Evolutionary conservation across 2,329 filamentous ascomycete genomes (phyloP).

Genomic region (Neofusicoccum parvum): DNA sequence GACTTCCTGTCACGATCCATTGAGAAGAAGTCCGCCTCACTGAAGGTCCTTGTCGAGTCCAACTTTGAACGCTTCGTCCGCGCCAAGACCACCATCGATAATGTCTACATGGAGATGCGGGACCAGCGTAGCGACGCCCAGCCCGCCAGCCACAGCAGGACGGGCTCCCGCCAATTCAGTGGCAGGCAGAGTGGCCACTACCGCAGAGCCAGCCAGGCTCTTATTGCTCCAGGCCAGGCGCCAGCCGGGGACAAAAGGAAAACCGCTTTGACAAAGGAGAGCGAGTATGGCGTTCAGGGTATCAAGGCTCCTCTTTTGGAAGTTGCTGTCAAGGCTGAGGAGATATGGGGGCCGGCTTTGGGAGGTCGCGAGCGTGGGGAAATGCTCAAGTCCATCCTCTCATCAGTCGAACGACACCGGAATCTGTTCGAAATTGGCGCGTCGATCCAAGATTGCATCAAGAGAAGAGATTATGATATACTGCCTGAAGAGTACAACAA

Average conservation of each 20-base stretch:
- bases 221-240: constrained; percentile 35
- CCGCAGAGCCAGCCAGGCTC: constrained; percentile 49
- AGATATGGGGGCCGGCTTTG: constrained; percentile 94
- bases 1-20: constrained; percentile 88
- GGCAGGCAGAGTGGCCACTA: constrained; percentile 44
- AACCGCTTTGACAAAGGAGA: constrained; percentile 90
- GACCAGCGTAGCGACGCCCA: constrained; percentile 63
- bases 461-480: constrained; percentile 85
- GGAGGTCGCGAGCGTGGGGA: constrained; percentile 91
- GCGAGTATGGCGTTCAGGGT: constrained; percentile 49
- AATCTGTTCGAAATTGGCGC: constrained; percentile 81
- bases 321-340: constrained; percentile 90
- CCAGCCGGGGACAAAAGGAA: constrained; percentile 66
- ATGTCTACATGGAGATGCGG: constrained; percentile 96
- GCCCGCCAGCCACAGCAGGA: constrained; percentile 37
- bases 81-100: constrained; percentile 96
- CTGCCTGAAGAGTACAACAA: constrained; percentile 84
- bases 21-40: constrained; percentile 93
- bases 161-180: constrained; percentile 63
- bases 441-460: constrained; percentile 79
- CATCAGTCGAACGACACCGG: constrained; percentile 75
- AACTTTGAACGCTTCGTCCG: constrained; percentile 98
- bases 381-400: constrained; percentile 75
- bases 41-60: constrained; percentile 94
- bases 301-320: constrained; percentile 89